These are phyloP conservation scores for Larix sibirica DNA, from an alignment of 83 land plant species.

Conservation along the genomic window DNA sequence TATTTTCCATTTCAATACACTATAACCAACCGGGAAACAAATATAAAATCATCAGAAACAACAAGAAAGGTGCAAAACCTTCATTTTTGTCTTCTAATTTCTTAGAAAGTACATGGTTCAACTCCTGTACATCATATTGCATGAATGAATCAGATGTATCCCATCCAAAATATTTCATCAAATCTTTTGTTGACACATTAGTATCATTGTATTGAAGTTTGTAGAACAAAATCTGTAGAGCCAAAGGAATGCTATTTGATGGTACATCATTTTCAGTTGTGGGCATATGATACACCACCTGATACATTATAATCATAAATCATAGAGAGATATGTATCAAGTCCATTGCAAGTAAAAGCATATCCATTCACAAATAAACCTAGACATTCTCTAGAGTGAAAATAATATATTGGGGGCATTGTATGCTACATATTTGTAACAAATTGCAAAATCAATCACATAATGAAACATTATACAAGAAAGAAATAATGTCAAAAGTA, in stretches of 20 bases:
- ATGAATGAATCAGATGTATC: slow-evolving; percentile 97
- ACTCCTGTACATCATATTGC: slow-evolving; percentile 99
- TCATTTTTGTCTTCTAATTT: slow-evolving; percentile 98
- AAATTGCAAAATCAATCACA: background rate
- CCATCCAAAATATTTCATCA: slow-evolving; percentile 98
- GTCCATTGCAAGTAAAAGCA: too few relatives aligned
- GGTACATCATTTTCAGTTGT: slow-evolving; percentile 97
- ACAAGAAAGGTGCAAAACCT: slow-evolving; percentile 46
- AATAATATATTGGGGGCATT: background rate
- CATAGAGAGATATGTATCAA: background rate
- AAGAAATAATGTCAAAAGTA: background rate
- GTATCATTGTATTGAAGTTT: slow-evolving; percentile 92
- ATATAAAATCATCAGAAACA: background rate
- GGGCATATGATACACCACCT: slow-evolving; percentile 99
- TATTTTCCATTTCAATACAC: background rate
- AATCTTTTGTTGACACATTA: slow-evolving; percentile 94
- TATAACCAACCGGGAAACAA: background rate
- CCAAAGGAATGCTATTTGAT: slow-evolving; percentile 91
- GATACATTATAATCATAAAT: slow-evolving; percentile 1
- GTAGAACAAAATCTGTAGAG: slow-evolving; percentile 93
- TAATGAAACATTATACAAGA: background rate
- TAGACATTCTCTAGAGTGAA: background rate
- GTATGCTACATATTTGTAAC: background rate
- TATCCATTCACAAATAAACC: background rate
- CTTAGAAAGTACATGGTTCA: slow-evolving; percentile 89